Percentiles rank a stretch among this genome's conserved stretches.
These are phyloP conservation scores for Penicillium expansum DNA, from an alignment of 2,329 filamentous ascomycete species.

Conservation along the genomic window DNA sequence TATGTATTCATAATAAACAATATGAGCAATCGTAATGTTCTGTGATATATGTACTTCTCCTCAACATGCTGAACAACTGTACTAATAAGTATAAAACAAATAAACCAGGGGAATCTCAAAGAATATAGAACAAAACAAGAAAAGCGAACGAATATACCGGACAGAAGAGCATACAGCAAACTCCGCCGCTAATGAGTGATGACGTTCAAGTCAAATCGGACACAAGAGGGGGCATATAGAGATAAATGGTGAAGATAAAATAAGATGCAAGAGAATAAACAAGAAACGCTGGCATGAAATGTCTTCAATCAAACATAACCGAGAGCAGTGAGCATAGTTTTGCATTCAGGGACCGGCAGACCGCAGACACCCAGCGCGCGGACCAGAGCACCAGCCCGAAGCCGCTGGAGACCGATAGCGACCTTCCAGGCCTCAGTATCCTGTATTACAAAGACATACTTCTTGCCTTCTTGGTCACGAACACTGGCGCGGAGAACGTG, in stretches of 20 bases:
- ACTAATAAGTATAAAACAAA: slow-evolving; percentile 14
- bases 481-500: slow-evolving; percentile 59
- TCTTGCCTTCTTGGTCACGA: slow-evolving; percentile 59
- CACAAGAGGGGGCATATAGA: slow-evolving; percentile 4
- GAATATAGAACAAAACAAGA: slow-evolving; percentile 10
- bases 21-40: slow-evolving; percentile 6
- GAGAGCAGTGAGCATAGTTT: slow-evolving; percentile 39
- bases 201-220: slow-evolving; percentile 9
- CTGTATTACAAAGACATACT: slow-evolving; percentile 60
- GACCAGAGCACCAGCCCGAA: slow-evolving; percentile 57
- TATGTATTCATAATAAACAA: slow-evolving; percentile 1
- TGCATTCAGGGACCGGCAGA: slow-evolving; percentile 48
- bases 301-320: slow-evolving; percentile 35
- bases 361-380: slow-evolving; percentile 53
- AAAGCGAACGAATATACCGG: slow-evolving; percentile 21
- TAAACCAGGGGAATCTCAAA: slow-evolving; percentile 23
- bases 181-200: slow-evolving; percentile 27
- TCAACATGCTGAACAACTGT: slow-evolving; percentile 19
- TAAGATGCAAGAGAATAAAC: slow-evolving; percentile 3
- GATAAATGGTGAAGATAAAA: background rate
- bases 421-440: slow-evolving; percentile 63
- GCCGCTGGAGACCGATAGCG: slow-evolving; percentile 55
- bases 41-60: slow-evolving; percentile 22
- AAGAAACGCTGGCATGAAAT: background rate
- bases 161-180: slow-evolving; percentile 25